Conservation (phyloP, 139 green algal species). For the Coccomyxa sp. region DNA sequence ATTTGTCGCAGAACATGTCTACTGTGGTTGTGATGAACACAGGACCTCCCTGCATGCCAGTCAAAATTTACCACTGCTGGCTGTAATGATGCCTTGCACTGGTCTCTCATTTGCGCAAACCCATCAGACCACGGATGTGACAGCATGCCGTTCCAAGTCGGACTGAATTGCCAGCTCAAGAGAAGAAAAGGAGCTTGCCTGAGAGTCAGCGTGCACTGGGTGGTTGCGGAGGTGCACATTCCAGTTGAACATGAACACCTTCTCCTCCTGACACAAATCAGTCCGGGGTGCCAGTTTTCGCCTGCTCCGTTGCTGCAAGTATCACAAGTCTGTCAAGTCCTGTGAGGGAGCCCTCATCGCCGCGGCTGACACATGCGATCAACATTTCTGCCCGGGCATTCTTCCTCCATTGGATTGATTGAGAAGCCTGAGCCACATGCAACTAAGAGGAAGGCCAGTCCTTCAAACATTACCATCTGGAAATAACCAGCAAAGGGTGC, state of each 20-base stretch:
- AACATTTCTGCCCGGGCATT: neutral
- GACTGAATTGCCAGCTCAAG: neutral
- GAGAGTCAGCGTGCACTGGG: neutral
- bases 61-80: neutral
- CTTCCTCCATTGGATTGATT: neutral
- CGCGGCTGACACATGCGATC: neutral
- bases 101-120: too few species aligned
- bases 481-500: neutral
- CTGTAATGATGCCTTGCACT: neutral
- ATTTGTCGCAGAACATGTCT: neutral
- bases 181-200: neutral
- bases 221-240: neutral
- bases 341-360: neutral
- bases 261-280: neutral
- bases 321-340: neutral
- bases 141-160: neutral
- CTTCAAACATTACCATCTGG: neutral
- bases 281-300: neutral
- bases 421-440: neutral
- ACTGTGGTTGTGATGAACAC: neutral
- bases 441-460: neutral
- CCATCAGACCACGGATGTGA: too few species aligned
- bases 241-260: conserved; percentile 11
- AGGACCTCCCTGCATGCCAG: neutral
- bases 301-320: neutral